Base-by-base conservation (phyloP, 192 early-diverging fungal genomes). In the Coemansia javaensis region DNA sequence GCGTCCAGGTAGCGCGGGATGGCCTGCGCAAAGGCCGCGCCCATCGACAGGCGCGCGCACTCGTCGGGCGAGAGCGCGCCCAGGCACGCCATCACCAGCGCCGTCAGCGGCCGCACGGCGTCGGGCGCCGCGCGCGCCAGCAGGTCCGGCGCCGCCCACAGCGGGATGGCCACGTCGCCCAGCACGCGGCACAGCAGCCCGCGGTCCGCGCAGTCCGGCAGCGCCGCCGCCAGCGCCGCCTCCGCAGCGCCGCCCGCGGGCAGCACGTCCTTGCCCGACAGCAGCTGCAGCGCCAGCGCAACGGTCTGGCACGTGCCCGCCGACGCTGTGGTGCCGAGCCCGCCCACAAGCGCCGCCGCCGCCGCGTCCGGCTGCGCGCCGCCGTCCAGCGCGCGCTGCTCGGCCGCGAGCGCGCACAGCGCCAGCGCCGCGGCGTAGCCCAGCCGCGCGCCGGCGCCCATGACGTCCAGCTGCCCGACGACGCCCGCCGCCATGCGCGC, bases 1-100 rank as follows among this genome's bases (percentile, higher is more conserved):
- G 68, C 55, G 32, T 72, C 68, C 20, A 72, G 41, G 20, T 64
- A 72, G 35, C 49, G 30, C 12, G 68, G 68, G 7, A 72, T 59
- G 0, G 68, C 68, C 20, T 32, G 40, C 28, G 48, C 50, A 53
- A 72, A 72, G 49, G 43, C 56, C 8, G 39, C 38, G 18, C 61
- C 53, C 36, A 41, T 53, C 5, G 61, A 52, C 17, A 72, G 20
- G 1, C 20, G n/a, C 32, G 35, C 24, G 15, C 56, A 37, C 10
- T 72, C 56, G 1, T 36, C 15, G 1, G 52, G 13, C 0, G 49
- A 16, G 30, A 72, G 25, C 17, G 35, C 47, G 17, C 56, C 56
- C 0, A 53, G 27, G 16, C 61, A 64, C 48, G 56, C 52, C 14
- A 72, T 28, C 7, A 56, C 53, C 16, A 72, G 44, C 27, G 49